Evolutionary conservation across 2,329 filamentous ascomycete genomes (phyloP), one percentile per base, ranked within the genome.

Genomic region (Tolypocladium capitatum): DNA sequence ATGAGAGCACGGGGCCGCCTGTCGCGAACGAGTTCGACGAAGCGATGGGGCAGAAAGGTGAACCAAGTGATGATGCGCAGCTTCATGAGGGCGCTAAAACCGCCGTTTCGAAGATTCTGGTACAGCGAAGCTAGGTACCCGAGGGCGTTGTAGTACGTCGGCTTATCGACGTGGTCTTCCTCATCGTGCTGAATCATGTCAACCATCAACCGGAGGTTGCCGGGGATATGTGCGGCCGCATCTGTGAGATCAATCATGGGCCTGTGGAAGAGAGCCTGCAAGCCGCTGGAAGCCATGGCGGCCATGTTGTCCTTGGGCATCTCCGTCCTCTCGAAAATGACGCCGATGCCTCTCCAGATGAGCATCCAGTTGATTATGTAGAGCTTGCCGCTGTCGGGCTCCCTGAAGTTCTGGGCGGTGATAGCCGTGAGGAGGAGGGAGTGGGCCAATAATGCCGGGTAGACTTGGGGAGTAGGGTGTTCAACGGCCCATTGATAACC

Each of bases 291-390:
- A 43, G 62, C 47, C 18, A 65, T 51, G 14, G 46, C 54, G 38
- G 16, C 21, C 36, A 27, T 16, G 36, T 40, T 41, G 38, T 5
- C 16, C 24, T 18, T 28, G 18, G 55, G 52, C 1, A 58, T 47
- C 5, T 56, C 55, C 49, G 63, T 59, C 20, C 58, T 51, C 0
- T 70, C 60, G 35, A 76, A 61, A 30, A 78, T 72, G 16, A 73
- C 57, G 30, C 72, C 66, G 27, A 68, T 77, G 10, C 75, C 75
- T 10, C 68, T 64, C 74, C 75, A 80, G 13, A 79, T 64, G 3
- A 69, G 54, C 60, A 78, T 73, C 75, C 76, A 80, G 55, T 78
- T 70, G 41, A 78, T 58, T 30, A 78, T 68, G 53, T 71, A 76
- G 2, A 78, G 64, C 2, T 68, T 65, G 41, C 63, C 65, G 18